These are phyloP conservation scores for Penicillium cataractarum DNA, from an alignment of 495 filamentous ascomycete species.

Conservation along the genomic window DNA sequence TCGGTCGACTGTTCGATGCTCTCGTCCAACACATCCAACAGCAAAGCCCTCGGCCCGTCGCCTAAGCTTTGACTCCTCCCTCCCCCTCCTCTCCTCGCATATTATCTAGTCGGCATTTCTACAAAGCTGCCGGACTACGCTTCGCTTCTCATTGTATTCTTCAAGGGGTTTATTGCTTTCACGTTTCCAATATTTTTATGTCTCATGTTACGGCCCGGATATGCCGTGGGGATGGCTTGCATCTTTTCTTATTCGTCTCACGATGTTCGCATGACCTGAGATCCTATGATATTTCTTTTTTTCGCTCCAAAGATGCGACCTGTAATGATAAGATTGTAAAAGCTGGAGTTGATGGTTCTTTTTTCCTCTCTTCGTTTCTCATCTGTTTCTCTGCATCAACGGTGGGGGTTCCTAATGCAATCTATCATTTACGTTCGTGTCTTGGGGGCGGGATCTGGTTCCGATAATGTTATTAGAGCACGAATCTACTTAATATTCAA, in stretches of 20 bases:
- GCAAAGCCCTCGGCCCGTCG: conserved; percentile 49
- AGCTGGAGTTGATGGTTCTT: conserved; percentile 34
- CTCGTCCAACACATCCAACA: conserved; percentile 55
- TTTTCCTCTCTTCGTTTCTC: not conserved
- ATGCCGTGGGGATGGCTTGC: conserved; percentile 35
- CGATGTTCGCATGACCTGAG: conserved; percentile 40
- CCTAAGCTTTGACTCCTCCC: conserved; percentile 34
- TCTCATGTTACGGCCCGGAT: conserved; percentile 34
- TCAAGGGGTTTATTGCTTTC: conserved; percentile 32
- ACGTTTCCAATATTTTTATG: conserved; percentile 23
- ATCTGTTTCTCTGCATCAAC: conserved; percentile 24
- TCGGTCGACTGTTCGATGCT: conserved; percentile 54
- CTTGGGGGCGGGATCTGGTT: not conserved
- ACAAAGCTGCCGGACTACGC: conserved; percentile 4
- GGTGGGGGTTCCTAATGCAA: conserved; percentile 28
- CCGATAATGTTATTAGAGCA: conserved; percentile 3
- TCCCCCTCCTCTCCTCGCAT: conserved; percentile 12
- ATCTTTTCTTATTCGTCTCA: conserved; percentile 34
- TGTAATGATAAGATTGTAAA: conserved; percentile 50
- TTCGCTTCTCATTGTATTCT: conserved; percentile 32
- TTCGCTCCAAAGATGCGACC: conserved; percentile 30
- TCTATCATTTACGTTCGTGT: conserved; percentile 20
- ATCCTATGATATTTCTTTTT: conserved; percentile 40
- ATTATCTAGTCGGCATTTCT: conserved; percentile 10
- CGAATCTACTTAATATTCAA: not conserved